A percentile compares a stretch with the other conserved stretches of the same genome.
Conservation (phyloP, 164 flowering plant species). For the Macadamia integrifolia region DNA sequence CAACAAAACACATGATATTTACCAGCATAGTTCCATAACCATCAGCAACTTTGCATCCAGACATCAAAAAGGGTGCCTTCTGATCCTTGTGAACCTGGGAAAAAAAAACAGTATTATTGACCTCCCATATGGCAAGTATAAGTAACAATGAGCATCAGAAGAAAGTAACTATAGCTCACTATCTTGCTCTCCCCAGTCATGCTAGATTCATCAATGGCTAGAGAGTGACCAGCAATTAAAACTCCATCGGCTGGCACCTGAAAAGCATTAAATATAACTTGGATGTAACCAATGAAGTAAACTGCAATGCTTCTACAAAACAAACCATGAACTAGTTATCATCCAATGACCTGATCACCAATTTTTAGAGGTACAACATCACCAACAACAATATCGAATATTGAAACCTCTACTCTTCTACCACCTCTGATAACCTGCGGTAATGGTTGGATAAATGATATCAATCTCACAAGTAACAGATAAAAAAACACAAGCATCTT, state of each 20-base stretch:
- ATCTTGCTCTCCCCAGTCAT: constrained; percentile 99
- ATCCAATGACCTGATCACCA: constrained; percentile 71
- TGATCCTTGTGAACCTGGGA: constrained; percentile 73
- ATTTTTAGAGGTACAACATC: constrained; percentile 92
- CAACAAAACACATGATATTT: constrained; percentile 12
- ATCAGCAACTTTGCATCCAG: constrained; percentile 99
- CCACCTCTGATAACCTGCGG: constrained; percentile 81
- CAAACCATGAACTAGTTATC: not conserved
- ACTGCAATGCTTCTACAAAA: not conserved
- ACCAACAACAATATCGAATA: constrained; percentile 94
- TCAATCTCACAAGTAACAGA: not conserved
- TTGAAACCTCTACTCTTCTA: constrained; percentile 69
- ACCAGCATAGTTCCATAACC: constrained; percentile 97
- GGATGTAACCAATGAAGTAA: constrained; percentile 1
- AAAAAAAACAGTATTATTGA: not conserved
- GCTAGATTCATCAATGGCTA: constrained; percentile 95
- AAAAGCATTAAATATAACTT: not conserved
- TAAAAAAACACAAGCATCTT: not conserved
- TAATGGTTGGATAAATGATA: not conserved
- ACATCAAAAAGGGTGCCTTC: constrained; percentile 82
- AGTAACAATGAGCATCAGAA: not conserved
- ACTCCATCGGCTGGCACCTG: constrained; percentile 97
- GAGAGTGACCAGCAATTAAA: constrained; percentile 77
- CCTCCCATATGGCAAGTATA: not conserved
- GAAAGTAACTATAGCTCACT: constrained; percentile 33